A percentile compares a stretch with the other conserved stretches of the same genome.
These are phyloP conservation scores for Arachnopeziza araneosa DNA, from an alignment of 2,329 filamentous ascomycete genomes.

Conservation along the genomic window DNA sequence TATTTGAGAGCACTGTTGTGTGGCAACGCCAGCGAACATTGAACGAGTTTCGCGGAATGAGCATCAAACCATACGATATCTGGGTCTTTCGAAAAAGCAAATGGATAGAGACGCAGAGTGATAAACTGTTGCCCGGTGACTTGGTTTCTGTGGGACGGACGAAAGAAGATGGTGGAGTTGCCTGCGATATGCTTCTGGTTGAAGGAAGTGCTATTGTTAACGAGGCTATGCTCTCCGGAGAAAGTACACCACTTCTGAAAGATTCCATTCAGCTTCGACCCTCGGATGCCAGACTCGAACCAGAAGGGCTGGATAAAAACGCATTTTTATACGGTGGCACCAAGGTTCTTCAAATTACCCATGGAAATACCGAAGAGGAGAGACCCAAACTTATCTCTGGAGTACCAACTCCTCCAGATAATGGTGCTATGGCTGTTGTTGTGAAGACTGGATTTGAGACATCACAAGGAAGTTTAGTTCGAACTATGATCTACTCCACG, in stretches of 20 bases:
- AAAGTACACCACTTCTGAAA: conserved; percentile 94
- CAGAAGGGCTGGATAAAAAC: conserved; percentile 93
- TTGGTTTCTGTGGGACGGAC: conserved; percentile 87
- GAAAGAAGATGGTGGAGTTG: conserved; percentile 94
- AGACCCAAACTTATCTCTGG: conserved; percentile 67
- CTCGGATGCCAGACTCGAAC: conserved; percentile 70
- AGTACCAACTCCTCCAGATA: conserved; percentile 80
- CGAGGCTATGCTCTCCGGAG: conserved; percentile 97
- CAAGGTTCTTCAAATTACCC: conserved; percentile 92
- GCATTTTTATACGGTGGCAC: conserved; percentile 95
- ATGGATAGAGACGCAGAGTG: conserved; percentile 85
- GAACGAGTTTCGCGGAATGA: conserved; percentile 97
- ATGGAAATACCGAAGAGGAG: conserved; percentile 73
- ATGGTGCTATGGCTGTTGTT: conserved; percentile 88
- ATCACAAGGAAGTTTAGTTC: conserved; percentile 92
- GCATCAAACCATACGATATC: conserved; percentile 95
- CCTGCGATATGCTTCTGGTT: conserved; percentile 93
- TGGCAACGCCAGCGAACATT: conserved; percentile 97
- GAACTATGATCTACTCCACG: conserved; percentile 99
- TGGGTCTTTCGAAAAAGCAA: conserved; percentile 83
- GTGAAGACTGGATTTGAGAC: conserved; percentile 98
- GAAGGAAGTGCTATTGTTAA: conserved; percentile 97
- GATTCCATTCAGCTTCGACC: conserved; percentile 91
- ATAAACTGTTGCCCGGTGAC: conserved; percentile 88
- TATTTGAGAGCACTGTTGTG: conserved; percentile 96